Conservation (phyloP, 2,329 filamentous ascomycete species). For the Sordariomycetes sp. region DNA sequence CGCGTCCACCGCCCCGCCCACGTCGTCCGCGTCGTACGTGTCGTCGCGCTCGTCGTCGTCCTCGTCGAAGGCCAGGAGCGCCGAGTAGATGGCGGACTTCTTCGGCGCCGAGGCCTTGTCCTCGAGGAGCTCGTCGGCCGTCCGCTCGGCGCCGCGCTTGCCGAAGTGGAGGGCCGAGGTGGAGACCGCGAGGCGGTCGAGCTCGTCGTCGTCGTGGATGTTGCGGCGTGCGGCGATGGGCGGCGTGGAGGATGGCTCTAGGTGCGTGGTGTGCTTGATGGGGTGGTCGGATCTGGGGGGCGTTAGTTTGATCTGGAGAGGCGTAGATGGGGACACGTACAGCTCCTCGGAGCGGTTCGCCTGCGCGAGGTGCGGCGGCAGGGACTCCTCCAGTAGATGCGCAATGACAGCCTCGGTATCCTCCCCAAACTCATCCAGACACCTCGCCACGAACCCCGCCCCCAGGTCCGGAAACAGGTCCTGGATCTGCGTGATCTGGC, state of each 20-base stretch:
- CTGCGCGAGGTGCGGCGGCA: constrained; percentile 56
- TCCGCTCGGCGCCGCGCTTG: constrained; percentile 51
- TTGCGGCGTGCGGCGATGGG: constrained; percentile 53
- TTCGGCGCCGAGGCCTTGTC: constrained; percentile 55
- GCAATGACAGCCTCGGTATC: constrained; percentile 70
- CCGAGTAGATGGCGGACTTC: constrained; percentile 81
- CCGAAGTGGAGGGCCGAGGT: constrained; percentile 67
- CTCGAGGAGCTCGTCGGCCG: constrained; percentile 61
- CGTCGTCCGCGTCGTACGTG: constrained; percentile 87
- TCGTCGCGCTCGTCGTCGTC: constrained; percentile 97
- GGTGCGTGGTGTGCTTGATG: constrained; percentile 14
- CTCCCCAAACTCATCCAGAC: constrained; percentile 71
- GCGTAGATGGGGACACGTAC: constrained; percentile 22
- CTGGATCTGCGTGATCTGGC: constrained; percentile 79
- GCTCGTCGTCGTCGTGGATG: constrained; percentile 69
- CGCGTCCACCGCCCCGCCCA: constrained; percentile 76
- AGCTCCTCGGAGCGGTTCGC: constrained; percentile 56
- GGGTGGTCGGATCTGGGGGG: neutral
- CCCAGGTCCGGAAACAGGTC: constrained; percentile 87
- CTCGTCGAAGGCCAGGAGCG: constrained; percentile 78
- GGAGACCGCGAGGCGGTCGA: constrained; percentile 60
- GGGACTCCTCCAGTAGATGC: constrained; percentile 67
- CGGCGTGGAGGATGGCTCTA: constrained; percentile 51
- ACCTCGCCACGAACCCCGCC: constrained; percentile 66
- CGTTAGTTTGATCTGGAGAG: neutral